These are phyloP conservation scores for Termitomyces sp. DNA, from an alignment of 768 basidiomycete genomes.

Conservation along the genomic window DNA sequence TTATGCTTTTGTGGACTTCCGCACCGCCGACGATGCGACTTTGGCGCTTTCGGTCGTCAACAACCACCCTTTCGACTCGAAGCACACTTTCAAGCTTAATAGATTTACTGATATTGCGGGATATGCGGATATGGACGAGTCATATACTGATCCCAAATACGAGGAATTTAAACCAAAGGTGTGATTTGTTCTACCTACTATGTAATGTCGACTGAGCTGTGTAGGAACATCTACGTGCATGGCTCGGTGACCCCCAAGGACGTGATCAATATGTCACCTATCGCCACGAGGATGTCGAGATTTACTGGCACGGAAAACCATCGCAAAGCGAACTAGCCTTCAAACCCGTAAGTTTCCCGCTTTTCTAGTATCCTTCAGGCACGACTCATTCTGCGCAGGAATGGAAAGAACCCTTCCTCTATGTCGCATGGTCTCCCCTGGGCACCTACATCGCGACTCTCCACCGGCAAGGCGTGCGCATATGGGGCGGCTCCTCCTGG, in stretches of 20 bases:
- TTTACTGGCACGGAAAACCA: constrained; percentile 91
- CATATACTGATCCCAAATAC: constrained; percentile 66
- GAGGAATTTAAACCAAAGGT: constrained; percentile 78
- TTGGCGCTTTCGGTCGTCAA: constrained; percentile 64
- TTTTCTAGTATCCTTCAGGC: not conserved
- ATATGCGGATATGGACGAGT: constrained; percentile 71
- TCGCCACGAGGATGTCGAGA: constrained; percentile 83
- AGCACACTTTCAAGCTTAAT: constrained; percentile 80
- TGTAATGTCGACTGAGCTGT: constrained; percentile 2
- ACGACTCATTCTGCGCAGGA: constrained; percentile 41
- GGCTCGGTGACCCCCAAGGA: constrained; percentile 89
- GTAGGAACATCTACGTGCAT: constrained; percentile 92
- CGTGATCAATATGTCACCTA: constrained; percentile 96
- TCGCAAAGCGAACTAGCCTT: constrained; percentile 79
- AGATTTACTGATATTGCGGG: constrained; percentile 87
- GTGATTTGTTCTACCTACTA: constrained; percentile 6
- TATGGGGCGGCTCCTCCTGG: constrained; percentile 95
- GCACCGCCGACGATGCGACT: constrained; percentile 62
- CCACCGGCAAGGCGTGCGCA: constrained; percentile 90
- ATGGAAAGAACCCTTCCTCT: constrained; percentile 86
- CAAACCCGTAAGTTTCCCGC: constrained; percentile 55
- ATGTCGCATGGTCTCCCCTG: constrained; percentile 93
- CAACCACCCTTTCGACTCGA: constrained; percentile 81
- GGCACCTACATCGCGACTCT: constrained; percentile 94
- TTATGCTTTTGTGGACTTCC: constrained; percentile 79